Evolutionary conservation across 179 eudicot species (phyloP).

Genomic region (Patellifolia procumbens): DNA sequence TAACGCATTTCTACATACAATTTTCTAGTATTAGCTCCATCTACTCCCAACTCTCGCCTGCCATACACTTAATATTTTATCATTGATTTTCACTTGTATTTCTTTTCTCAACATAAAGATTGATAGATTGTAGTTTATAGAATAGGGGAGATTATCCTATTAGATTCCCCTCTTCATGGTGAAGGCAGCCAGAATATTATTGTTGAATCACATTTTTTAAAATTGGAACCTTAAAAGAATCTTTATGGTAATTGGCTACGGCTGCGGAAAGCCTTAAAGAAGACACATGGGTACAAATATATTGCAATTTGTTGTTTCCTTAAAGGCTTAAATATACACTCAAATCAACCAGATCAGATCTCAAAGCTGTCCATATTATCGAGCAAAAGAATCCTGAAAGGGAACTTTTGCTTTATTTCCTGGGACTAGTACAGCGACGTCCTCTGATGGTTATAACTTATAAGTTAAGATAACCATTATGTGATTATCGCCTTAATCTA

Average conservation of each 20-base stretch:
- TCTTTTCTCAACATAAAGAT: too few relatives aligned
- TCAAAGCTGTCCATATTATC: neutral
- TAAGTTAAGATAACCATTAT: too few relatives aligned
- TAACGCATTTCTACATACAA: too few relatives aligned
- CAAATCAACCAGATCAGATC: too few relatives aligned
- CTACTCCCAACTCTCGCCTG: too few relatives aligned
- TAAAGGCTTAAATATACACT: neutral
- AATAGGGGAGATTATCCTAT: too few relatives aligned
- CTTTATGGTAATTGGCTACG: constrained; percentile 21
- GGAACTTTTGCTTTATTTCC: neutral
- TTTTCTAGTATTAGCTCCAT: too few relatives aligned
- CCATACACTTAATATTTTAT: too few relatives aligned
- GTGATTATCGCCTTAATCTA: too few relatives aligned
- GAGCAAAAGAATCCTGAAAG: neutral
- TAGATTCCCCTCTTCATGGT: neutral
- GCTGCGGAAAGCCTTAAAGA: neutral
- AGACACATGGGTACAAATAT: neutral
- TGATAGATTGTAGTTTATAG: too few relatives aligned
- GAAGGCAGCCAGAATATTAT: constrained; percentile 20
- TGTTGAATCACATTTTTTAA: constrained; percentile 45
- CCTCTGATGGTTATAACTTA: too few relatives aligned
- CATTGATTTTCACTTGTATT: too few relatives aligned
- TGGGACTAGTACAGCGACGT: neutral
- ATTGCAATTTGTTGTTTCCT: neutral
- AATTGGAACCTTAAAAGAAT: constrained; percentile 35